A percentile compares a stretch with the other conserved stretches of the same genome.
Evolutionary conservation across 129 eudicot species (phyloP).

Genomic region (Artemisia argyi): DNA sequence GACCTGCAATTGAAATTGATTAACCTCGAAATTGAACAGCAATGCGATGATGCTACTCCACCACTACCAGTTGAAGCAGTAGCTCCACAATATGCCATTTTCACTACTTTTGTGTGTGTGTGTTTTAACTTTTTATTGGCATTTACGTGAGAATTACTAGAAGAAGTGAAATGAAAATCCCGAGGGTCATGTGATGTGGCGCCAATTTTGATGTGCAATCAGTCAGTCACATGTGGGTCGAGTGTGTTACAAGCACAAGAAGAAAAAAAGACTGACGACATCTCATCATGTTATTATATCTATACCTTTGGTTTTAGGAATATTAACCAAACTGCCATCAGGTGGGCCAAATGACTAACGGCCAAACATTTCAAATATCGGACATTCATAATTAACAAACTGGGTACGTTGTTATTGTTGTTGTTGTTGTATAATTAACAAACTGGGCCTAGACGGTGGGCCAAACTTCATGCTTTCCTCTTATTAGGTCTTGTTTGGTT

Average conservation of each 20-base stretch:
- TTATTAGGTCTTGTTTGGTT: too few relatives aligned
- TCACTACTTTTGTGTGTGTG: background rate
- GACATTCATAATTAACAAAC: too few relatives aligned
- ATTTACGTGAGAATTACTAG: conserved; percentile 20
- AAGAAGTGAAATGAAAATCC: conserved; percentile 25
- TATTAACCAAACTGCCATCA: conserved; percentile 28
- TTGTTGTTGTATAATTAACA: too few relatives aligned
- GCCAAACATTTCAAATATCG: too few relatives aligned
- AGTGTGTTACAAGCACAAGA: conserved; percentile 24
- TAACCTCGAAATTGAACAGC: conserved; percentile 34
- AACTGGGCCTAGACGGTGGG: too few relatives aligned
- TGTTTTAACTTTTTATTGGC: conserved; percentile 6
- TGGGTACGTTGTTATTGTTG: too few relatives aligned
- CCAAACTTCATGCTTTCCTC: too few relatives aligned
- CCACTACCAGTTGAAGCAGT: conserved; percentile 30
- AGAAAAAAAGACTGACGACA: too few relatives aligned
- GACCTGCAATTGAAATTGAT: conserved; percentile 34
- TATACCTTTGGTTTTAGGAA: background rate
- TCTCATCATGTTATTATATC: background rate
- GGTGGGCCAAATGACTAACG: background rate
- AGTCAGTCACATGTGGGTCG: conserved; percentile 36
- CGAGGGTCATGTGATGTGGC: conserved; percentile 42
- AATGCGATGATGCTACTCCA: conserved; percentile 29
- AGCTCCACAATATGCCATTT: conserved; percentile 48
- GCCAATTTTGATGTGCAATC: conserved; percentile 14